Conservation (phyloP, 164 flowering plant genomes). For the Macadamia tetraphylla region DNA sequence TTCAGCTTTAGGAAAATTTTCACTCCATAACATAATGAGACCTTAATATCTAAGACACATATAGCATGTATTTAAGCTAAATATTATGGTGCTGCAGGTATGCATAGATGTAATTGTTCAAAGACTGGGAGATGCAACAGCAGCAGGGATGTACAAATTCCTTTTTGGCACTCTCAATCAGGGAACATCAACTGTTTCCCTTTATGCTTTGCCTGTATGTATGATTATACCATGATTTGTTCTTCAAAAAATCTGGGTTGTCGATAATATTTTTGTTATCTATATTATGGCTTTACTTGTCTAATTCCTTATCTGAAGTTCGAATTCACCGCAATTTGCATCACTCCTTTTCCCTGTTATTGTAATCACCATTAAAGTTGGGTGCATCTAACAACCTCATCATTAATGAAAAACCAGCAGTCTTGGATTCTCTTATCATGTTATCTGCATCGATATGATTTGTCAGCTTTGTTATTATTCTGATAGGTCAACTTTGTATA, state of each 20-base stretch:
- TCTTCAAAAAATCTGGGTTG: not conserved
- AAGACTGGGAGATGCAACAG: slow-evolving; percentile 97
- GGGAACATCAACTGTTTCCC: slow-evolving; percentile 50
- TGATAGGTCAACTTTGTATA: no score
- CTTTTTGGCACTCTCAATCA: slow-evolving; percentile 52
- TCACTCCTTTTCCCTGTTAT: no score
- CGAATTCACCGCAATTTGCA: no score
- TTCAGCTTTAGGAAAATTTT: not conserved
- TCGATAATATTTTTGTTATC: not conserved
- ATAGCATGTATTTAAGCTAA: not conserved
- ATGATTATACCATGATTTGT: not conserved
- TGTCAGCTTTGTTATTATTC: no score
- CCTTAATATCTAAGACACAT: not conserved
- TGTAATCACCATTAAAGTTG: no score
- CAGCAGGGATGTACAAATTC: slow-evolving; percentile 86
- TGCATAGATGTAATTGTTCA: slow-evolving; percentile 94
- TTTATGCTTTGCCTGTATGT: slow-evolving; percentile 84
- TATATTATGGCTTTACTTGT: not conserved
- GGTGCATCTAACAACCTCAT: no score
- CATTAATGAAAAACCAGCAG: no score
- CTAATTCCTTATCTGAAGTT: not conserved
- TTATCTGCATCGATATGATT: no score
- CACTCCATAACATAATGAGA: not conserved
- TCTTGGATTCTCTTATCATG: no score
- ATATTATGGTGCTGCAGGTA: slow-evolving; percentile 41